Conservation (phyloP, 2,329 filamentous ascomycete species). For the Rutstroemia sp. region DNA sequence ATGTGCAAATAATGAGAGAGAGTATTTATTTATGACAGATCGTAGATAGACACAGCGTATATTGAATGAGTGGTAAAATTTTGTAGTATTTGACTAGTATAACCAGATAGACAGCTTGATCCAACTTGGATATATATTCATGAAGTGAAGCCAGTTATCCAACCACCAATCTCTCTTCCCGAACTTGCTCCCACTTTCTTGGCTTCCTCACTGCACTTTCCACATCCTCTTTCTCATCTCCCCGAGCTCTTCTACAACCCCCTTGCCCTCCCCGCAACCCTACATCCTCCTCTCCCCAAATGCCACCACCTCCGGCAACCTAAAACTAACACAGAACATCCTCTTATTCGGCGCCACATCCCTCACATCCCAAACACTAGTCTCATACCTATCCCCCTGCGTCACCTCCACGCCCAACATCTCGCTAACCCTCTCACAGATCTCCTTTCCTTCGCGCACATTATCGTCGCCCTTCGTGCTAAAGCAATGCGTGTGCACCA, state of each 20-base stretch:
- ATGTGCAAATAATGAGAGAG: too few relatives aligned
- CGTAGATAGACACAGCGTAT: too few relatives aligned
- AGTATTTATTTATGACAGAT: too few relatives aligned
- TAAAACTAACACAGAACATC: slow-evolving; percentile 95
- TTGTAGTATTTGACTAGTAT: too few relatives aligned
- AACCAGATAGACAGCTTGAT: too few relatives aligned
- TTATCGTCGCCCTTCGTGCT: slow-evolving; percentile 74
- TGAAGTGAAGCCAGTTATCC: too few relatives aligned
- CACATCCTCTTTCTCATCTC: not conserved
- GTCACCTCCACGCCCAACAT: slow-evolving; percentile 37
- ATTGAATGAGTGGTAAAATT: too few relatives aligned
- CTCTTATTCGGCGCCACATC: slow-evolving; percentile 89
- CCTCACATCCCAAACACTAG: slow-evolving; percentile 61
- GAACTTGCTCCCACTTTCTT: not conserved
- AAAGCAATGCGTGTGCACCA: slow-evolving; percentile 95
- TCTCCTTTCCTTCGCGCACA: slow-evolving; percentile 51
- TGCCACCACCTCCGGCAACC: slow-evolving; percentile 74
- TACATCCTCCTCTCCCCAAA: slow-evolving; percentile 41
- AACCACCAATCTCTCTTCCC: not conserved
- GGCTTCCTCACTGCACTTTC: not conserved
- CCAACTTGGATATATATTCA: too few relatives aligned
- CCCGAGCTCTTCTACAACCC: too few relatives aligned
- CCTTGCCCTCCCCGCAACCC: not conserved
- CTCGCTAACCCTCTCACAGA: slow-evolving; percentile 56
- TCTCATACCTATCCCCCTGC: slow-evolving; percentile 36